phyloP scores from a whole-genome alignment of 1,284 basidiomycete genomes.

The Mycena citricolor region DNA sequence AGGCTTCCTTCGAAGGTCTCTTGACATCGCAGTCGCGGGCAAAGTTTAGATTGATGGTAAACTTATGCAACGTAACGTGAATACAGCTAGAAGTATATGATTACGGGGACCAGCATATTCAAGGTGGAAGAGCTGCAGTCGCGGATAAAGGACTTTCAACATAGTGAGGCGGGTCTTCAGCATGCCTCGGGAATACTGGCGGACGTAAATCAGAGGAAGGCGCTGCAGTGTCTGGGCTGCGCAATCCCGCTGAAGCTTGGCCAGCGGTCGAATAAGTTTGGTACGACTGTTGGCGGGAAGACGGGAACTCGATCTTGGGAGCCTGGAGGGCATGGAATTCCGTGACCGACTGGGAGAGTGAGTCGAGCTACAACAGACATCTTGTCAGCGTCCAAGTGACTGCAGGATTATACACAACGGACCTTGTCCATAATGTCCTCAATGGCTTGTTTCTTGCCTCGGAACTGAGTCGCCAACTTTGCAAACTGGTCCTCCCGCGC shows the following conservation, averaged over 20 bases:
- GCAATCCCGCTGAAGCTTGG: too few relatives aligned
- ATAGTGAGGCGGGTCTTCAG: neutral
- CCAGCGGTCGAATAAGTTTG: too few relatives aligned
- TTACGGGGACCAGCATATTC: too few relatives aligned
- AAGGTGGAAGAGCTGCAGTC: neutral
- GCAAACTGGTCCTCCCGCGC: conserved; percentile 65
- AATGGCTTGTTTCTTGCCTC: conserved; percentile 63
- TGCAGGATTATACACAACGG: conserved; percentile 18
- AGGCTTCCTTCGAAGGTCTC: too few relatives aligned
- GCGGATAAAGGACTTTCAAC: conserved; percentile 14
- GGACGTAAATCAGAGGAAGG: too few relatives aligned
- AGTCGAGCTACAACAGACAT: conserved; percentile 47
- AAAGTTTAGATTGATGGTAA: too few relatives aligned
- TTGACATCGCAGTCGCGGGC: too few relatives aligned
- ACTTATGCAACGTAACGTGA: too few relatives aligned
- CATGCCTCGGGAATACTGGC: neutral
- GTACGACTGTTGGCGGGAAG: conserved; percentile 32
- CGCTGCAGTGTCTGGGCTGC: too few relatives aligned
- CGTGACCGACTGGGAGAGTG: conserved; percentile 55
- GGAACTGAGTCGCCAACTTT: conserved; percentile 62
- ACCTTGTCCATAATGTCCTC: conserved; percentile 73
- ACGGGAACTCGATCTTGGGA: conserved; percentile 48
- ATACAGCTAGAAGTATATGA: too few relatives aligned
- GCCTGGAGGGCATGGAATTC: conserved; percentile 59
- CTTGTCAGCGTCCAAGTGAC: neutral